Evolutionary conservation across 441 rosid species (phyloP).

Genomic region (Syzygium syzygioides): DNA sequence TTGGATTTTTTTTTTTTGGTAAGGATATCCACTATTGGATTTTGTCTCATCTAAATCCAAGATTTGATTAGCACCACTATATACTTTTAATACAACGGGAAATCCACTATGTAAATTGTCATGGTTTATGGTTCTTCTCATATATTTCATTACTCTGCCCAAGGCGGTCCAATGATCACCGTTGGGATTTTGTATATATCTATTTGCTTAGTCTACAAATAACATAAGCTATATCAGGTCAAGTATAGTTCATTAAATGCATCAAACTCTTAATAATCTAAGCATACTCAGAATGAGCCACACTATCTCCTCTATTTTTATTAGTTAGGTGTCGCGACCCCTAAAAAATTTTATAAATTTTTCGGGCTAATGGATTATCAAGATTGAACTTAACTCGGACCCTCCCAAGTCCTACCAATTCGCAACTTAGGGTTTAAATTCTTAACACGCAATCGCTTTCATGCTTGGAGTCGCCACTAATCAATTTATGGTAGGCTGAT

Average conservation of each 20-base stretch:
- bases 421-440: no score
- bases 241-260: background rate
- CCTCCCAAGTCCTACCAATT: no score
- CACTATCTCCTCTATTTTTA: background rate
- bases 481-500: no score
- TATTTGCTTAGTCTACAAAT: background rate
- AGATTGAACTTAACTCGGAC: no score
- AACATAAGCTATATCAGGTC: background rate
- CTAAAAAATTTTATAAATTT: no score
- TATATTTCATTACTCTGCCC: background rate
- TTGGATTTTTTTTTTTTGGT: background rate
- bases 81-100: accelerated
- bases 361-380: no score
- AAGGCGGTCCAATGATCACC: background rate
- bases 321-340: no score
- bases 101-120: background rate
- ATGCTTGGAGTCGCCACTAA: no score
- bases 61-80: background rate
- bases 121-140: background rate
- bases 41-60: background rate
- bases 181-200: background rate
- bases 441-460: no score
- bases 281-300: background rate
- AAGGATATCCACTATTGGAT: background rate
- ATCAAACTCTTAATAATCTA: background rate